phyloP scores from a whole-genome alignment of 2,329 filamentous ascomycete genomes.

The Calonectria multiphialidica region DNA sequence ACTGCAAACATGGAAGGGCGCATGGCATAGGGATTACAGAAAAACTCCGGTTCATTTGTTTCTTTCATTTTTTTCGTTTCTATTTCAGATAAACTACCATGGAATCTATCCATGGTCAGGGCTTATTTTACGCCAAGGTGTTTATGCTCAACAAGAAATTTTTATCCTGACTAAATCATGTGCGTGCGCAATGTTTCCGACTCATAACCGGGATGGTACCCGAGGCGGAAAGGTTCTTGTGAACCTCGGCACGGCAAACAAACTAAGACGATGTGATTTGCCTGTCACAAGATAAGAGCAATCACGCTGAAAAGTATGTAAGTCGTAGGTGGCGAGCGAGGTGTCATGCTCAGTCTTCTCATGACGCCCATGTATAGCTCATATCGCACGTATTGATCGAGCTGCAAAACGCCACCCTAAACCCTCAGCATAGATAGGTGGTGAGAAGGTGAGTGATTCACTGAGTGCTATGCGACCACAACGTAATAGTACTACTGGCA shows the following conservation, averaged over 20 bases:
- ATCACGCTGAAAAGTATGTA: not conserved
- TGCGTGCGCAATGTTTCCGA: not conserved
- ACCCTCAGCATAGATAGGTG: not conserved
- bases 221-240: not conserved
- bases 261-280: too few species aligned
- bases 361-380: not conserved
- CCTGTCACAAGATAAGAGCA: not conserved
- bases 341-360: too few species aligned
- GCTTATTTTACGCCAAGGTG: conserved; percentile 11
- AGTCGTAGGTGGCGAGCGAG: too few species aligned
- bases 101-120: not conserved
- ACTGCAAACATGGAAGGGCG: conserved; percentile 32
- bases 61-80: conserved; percentile 18
- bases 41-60: conserved; percentile 30
- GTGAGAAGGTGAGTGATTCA: too few species aligned
- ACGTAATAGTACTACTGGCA: too few species aligned
- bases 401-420: not conserved
- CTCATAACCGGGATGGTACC: not conserved
- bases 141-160: not conserved
- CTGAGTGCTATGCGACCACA: too few species aligned
- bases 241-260: not conserved
- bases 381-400: not conserved
- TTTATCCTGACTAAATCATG: not conserved
- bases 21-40: conserved; percentile 28
- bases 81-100: conserved; percentile 19